These are phyloP conservation scores for Beauveria rudraprayagi DNA, from an alignment of 2,329 filamentous ascomycete species.

Conservation along the genomic window DNA sequence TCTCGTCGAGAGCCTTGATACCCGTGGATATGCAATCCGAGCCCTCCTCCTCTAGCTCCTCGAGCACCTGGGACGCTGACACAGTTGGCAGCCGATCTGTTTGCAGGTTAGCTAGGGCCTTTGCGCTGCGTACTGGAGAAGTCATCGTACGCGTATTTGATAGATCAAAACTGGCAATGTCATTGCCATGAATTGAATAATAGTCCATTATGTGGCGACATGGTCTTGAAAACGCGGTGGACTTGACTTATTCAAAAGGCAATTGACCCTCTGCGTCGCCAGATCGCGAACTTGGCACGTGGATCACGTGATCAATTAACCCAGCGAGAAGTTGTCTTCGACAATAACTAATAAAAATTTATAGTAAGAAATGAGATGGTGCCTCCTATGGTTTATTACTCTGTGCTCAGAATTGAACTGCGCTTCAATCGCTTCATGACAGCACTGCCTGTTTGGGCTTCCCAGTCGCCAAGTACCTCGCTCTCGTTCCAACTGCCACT, in stretches of 20 bases:
- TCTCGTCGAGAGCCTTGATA: constrained; percentile 43
- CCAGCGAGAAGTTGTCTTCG: neutral
- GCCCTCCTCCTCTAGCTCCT: constrained; percentile 45
- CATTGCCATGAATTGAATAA: constrained; percentile 50
- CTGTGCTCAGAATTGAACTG: too few relatives aligned
- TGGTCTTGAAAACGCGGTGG: neutral
- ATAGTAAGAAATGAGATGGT: neutral
- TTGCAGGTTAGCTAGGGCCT: neutral
- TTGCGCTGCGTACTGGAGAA: constrained; percentile 5
- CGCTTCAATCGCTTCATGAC: too few relatives aligned
- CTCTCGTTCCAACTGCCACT: too few relatives aligned
- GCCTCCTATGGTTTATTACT: too few relatives aligned
- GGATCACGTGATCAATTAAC: constrained; percentile 5
- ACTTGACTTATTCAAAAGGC: neutral
- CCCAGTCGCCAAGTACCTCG: neutral
- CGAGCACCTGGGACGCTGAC: constrained; percentile 64
- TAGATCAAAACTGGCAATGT: constrained; percentile 53
- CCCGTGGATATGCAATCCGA: constrained; percentile 49
- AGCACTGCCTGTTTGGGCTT: neutral
- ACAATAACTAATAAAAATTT: neutral
- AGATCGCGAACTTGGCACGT: constrained; percentile 9
- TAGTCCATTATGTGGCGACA: constrained; percentile 42
- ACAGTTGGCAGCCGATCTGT: constrained; percentile 69
- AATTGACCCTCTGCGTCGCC: neutral
- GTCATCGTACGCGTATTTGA: constrained; percentile 40